Percentiles rank a stretch among this genome's conserved stretches.
phyloP scores from a whole-genome alignment of 2,329 filamentous ascomycete genomes.

The Cordyceps javanica region DNA sequence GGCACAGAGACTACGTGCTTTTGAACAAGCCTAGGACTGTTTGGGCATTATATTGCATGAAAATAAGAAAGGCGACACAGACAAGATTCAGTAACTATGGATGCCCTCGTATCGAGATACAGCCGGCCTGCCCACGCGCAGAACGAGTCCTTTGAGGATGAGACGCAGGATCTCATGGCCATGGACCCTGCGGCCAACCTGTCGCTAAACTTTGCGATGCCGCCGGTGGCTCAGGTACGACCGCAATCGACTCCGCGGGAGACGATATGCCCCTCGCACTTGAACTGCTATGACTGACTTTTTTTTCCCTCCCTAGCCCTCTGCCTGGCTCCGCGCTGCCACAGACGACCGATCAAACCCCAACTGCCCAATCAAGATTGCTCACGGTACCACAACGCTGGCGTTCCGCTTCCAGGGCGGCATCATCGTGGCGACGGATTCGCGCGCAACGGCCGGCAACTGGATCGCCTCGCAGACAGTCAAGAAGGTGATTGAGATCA shows the following conservation, averaged over 20 bases:
- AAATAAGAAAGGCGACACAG: background rate
- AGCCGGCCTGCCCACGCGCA: slow-evolving; percentile 68
- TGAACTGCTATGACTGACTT: background rate
- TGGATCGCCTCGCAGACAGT: slow-evolving; percentile 99
- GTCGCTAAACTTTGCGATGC: slow-evolving; percentile 90
- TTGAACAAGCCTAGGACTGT: background rate
- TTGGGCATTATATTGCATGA: background rate
- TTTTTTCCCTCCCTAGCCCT: slow-evolving; percentile 50
- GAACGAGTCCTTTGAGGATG: slow-evolving; percentile 64
- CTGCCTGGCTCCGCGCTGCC: slow-evolving; percentile 90
- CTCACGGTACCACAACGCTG: slow-evolving; percentile 95
- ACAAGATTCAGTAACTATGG: slow-evolving; percentile 53
- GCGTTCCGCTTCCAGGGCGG: slow-evolving; percentile 97
- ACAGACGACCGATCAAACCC: slow-evolving; percentile 98
- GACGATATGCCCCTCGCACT: background rate
- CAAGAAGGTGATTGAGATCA: slow-evolving; percentile 99
- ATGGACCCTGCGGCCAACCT: slow-evolving; percentile 68
- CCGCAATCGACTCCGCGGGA: background rate
- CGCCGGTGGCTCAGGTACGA: slow-evolving; percentile 80
- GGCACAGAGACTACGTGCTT: background rate
- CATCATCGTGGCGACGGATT: slow-evolving; percentile 98
- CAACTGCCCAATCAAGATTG: slow-evolving; percentile 97
- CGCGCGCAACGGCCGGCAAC: slow-evolving; percentile 91
- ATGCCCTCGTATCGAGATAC: slow-evolving; percentile 89
- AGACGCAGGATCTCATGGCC: slow-evolving; percentile 68